Evolutionary conservation across 176 grass and related monocot species (phyloP).

Genomic region (Leersia perrieri): DNA sequence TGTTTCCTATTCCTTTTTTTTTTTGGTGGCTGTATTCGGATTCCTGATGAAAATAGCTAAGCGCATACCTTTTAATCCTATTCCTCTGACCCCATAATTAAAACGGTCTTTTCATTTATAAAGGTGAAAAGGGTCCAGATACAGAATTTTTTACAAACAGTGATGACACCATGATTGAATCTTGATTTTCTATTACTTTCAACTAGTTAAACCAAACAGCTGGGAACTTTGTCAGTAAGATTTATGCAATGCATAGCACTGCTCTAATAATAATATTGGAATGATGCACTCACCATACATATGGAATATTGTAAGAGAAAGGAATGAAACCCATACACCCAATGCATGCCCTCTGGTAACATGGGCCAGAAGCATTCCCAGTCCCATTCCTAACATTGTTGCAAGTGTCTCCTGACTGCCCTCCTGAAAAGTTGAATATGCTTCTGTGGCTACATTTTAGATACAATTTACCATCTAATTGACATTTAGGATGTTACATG

Average conservation of each 20-base stretch:
- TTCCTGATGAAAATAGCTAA: background rate
- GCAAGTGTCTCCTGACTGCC: slow-evolving; percentile 96
- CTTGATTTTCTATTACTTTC: too few species aligned
- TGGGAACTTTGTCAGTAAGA: too few species aligned
- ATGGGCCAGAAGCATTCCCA: slow-evolving; percentile 89
- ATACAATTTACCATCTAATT: slow-evolving; percentile 26
- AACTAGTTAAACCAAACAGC: too few species aligned
- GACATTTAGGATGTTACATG: background rate
- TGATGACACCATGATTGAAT: too few species aligned
- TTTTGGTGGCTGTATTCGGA: background rate
- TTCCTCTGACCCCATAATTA: slow-evolving; percentile 8
- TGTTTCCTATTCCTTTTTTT: background rate
- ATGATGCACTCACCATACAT: slow-evolving; percentile 73
- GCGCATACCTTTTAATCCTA: background rate
- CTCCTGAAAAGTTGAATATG: slow-evolving; percentile 55
- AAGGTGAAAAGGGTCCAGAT: too few species aligned
- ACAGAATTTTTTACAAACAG: too few species aligned
- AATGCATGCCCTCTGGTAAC: slow-evolving; percentile 72
- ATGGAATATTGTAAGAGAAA: slow-evolving; percentile 90
- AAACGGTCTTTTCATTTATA: background rate
- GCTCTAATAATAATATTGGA: background rate
- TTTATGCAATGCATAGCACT: too few species aligned
- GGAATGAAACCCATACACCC: slow-evolving; percentile 76
- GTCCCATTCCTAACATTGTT: slow-evolving; percentile 86
- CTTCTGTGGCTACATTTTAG: slow-evolving; percentile 30